phyloP scores from a whole-genome alignment of 179 eudicot species.

The Drosera spatulata region DNA sequence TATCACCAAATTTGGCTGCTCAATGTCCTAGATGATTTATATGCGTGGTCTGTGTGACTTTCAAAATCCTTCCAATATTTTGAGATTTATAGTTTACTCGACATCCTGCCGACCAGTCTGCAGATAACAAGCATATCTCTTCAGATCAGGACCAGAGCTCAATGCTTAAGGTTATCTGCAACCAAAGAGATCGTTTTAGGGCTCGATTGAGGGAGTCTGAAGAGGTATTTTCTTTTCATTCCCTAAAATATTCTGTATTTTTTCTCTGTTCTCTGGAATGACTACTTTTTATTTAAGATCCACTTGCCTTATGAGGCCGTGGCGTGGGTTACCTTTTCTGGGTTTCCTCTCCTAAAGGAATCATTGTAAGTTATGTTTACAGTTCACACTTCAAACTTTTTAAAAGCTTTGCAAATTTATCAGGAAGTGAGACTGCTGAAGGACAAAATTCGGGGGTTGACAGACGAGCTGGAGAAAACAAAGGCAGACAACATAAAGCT shows the following conservation, averaged over 20 bases:
- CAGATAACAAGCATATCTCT: slow-evolving; percentile 66
- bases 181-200: slow-evolving; percentile 94
- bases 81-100: not conserved
- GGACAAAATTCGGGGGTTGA: slow-evolving; percentile 69
- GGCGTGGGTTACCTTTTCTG: not conserved
- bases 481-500: slow-evolving; percentile 98
- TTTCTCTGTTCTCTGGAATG: not conserved
- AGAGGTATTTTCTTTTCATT: slow-evolving; percentile 44
- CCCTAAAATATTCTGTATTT: not conserved
- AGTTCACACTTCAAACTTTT: too few species aligned
- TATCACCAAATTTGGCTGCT: not conserved
- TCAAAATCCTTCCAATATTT: too few species aligned
- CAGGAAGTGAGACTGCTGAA: slow-evolving; percentile 86
- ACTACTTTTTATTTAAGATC: not conserved
- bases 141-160: slow-evolving; percentile 91
- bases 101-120: slow-evolving; percentile 33
- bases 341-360: not conserved
- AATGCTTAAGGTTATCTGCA: slow-evolving; percentile 98
- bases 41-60: not conserved
- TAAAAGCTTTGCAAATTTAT: too few species aligned
- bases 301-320: too few species aligned
- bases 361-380: slow-evolving; percentile 1
- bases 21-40: not conserved
- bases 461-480: slow-evolving; percentile 76
- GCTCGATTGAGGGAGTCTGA: slow-evolving; percentile 89